phyloP scores from a whole-genome alignment of 768 basidiomycete genomes.

The Nevesoporus exiguus region DNA sequence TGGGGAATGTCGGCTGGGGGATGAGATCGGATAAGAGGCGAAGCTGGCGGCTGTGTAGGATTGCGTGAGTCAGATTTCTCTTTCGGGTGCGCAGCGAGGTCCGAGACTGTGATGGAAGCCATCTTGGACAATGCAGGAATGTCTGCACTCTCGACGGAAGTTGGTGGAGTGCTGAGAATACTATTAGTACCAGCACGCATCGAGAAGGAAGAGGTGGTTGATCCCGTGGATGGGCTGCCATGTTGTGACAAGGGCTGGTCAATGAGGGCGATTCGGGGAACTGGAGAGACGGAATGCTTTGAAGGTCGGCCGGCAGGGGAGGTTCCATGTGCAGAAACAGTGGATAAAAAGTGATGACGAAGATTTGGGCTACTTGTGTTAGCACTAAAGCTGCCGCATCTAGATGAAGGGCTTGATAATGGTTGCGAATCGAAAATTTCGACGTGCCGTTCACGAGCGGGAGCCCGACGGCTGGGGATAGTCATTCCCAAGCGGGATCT shows the following conservation, averaged over 20 bases:
- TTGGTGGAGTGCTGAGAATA: slow-evolving; percentile 54
- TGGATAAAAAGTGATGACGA: slow-evolving; percentile 16
- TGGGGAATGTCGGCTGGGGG: slow-evolving; percentile 17
- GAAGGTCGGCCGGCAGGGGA: slow-evolving; percentile 27
- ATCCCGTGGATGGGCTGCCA: slow-evolving; percentile 34
- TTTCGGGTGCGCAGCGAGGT: neutral
- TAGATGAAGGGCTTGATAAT: slow-evolving; percentile 51
- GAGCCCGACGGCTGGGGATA: slow-evolving; percentile 52
- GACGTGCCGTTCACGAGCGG: slow-evolving; percentile 56
- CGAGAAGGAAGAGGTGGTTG: slow-evolving; percentile 45
- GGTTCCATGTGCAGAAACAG: slow-evolving; percentile 4
- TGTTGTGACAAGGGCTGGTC: slow-evolving; percentile 26
- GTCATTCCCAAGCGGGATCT: slow-evolving; percentile 59
- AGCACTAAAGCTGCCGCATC: slow-evolving; percentile 28
- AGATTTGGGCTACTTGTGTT: slow-evolving; percentile 25
- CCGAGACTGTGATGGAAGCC: slow-evolving; percentile 23
- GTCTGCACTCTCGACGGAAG: slow-evolving; percentile 39
- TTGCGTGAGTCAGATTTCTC: neutral
- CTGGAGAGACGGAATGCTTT: slow-evolving; percentile 4
- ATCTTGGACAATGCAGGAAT: slow-evolving; percentile 38
- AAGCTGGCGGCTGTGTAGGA: slow-evolving; percentile 8
- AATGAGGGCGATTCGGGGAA: neutral
- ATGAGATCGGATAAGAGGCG: slow-evolving; percentile 27
- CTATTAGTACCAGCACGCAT: slow-evolving; percentile 32
- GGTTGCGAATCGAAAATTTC: slow-evolving; percentile 85